Evolutionary conservation across 2,329 filamentous ascomycete species (phyloP), one percentile per base, ranked within the genome.

Genomic region (Thelonectria discophora): DNA sequence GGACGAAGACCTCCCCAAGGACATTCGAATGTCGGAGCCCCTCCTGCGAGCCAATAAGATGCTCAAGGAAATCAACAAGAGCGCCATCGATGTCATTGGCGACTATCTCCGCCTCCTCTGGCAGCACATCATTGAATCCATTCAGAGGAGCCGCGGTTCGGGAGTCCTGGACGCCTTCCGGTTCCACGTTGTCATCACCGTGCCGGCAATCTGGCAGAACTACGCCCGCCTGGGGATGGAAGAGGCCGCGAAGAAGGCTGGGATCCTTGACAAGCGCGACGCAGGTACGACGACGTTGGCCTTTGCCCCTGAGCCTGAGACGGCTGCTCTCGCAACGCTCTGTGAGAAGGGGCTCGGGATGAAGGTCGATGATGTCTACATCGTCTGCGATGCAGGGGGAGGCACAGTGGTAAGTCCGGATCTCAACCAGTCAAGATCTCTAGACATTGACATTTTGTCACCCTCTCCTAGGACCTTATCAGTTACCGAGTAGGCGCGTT

Each of bases 301-400:
- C 21, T 55, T 60, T 30, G 57, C 57, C 7, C 57, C 57, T 11
- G 57, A 60, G 15, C 57, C 57, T 1, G 57, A 59, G 27, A 50
- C 53, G 9, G 61, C 57, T 6, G 57, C 52, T 10, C 34, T 63
- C 1, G 47, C 57, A n/a, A 57, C 57, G 2, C 9, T 63, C 2
- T 53, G 32, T 13, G 52, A 61, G 12, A 27, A 24, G 3, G 46
- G 51, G 9, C 27, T 42, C 10, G 34, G 54, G 42, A 12, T 58
- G 2, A 51, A 58, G 27, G 20, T 40, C n/a, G 57, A 49, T 5
- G 61, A 61, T 4, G 61, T 63, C 3, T 63, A 61, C n/a, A 30
- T 63, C 15, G 47, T 63, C 7, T 63, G 61, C 6, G 61, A 63
- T 51, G 61, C 53, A 1, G 61, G 61, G 20, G 61, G 61, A 10